These are phyloP conservation scores for Mycena belliarum DNA, from an alignment of 768 basidiomycete genomes.

Conservation along the genomic window DNA sequence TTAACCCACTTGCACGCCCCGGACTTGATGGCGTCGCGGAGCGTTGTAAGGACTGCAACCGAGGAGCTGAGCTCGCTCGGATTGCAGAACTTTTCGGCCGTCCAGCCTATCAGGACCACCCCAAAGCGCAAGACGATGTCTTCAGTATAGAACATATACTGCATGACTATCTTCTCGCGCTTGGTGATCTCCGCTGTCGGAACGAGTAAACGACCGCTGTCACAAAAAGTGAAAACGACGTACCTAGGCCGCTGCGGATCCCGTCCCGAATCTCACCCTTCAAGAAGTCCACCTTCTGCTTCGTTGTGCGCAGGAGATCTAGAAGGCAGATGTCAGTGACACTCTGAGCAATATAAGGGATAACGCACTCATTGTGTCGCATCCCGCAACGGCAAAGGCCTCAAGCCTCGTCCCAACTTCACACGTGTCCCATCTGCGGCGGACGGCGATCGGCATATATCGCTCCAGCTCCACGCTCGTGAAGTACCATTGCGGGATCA, in stretches of 20 bases:
- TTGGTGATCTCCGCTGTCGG: too few relatives aligned
- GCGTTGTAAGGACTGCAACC: not conserved
- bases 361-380: not conserved
- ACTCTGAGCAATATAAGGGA: not conserved
- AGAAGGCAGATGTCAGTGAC: too few relatives aligned
- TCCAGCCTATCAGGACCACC: slow-evolving; percentile 25
- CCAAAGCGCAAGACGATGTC: slow-evolving; percentile 14
- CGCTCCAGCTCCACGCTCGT: not conserved
- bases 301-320: not conserved
- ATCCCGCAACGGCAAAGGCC: not conserved
- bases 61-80: slow-evolving; percentile 6
- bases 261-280: not conserved
- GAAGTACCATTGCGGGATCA: slow-evolving; percentile 3
- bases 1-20: slow-evolving; percentile 1
- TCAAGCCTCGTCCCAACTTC: not conserved
- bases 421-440: not conserved
- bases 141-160: not conserved
- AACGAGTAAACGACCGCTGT: too few relatives aligned
- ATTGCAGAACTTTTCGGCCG: slow-evolving; percentile 2
- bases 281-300: not conserved
- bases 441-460: slow-evolving; percentile 1
- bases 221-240: not conserved
- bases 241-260: not conserved
- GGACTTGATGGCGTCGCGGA: not conserved
- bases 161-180: not conserved